Evolutionary conservation across 805 yeast species (phyloP).

Genomic region (Yarrowia osloensis): DNA sequence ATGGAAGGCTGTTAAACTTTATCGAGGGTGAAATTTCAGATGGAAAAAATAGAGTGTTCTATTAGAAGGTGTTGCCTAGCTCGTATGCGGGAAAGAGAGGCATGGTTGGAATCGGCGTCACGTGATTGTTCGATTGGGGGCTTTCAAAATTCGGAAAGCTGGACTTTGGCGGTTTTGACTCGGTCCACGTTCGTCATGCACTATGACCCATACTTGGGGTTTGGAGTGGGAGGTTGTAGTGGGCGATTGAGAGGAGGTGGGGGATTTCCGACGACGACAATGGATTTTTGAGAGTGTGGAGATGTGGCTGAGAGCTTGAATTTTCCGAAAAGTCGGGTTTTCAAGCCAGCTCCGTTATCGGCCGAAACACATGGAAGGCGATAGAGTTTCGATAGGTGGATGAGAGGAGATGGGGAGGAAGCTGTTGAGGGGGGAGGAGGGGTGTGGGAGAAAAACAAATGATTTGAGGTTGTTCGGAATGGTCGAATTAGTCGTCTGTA

Average conservation of each 20-base stretch:
- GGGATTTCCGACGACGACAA: background rate
- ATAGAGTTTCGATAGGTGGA: background rate
- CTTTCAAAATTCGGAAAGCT: background rate
- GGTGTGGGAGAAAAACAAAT: too few species aligned
- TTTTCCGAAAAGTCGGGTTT: background rate
- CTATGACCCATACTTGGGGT: constrained; percentile 13
- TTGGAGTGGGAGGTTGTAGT: background rate
- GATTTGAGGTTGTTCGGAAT: too few species aligned
- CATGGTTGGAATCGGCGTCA: background rate
- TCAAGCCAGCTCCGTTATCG: background rate
- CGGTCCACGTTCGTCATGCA: constrained; percentile 5
- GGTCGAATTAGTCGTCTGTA: too few species aligned
- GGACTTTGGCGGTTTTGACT: background rate
- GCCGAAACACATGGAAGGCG: constrained; percentile 15
- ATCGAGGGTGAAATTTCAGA: background rate
- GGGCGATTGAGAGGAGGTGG: background rate
- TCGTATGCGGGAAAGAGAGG: background rate
- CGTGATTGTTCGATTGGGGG: background rate
- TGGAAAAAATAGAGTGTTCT: background rate
- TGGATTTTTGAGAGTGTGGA: background rate
- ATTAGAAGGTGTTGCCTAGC: background rate
- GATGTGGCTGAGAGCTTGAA: background rate
- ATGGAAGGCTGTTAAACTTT: constrained; percentile 3
- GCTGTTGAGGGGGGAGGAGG: background rate
- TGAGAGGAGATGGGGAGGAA: background rate